These are phyloP conservation scores for Pontederia paniculata DNA, from an alignment of 176 grass and related monocot species.

Conservation along the genomic window DNA sequence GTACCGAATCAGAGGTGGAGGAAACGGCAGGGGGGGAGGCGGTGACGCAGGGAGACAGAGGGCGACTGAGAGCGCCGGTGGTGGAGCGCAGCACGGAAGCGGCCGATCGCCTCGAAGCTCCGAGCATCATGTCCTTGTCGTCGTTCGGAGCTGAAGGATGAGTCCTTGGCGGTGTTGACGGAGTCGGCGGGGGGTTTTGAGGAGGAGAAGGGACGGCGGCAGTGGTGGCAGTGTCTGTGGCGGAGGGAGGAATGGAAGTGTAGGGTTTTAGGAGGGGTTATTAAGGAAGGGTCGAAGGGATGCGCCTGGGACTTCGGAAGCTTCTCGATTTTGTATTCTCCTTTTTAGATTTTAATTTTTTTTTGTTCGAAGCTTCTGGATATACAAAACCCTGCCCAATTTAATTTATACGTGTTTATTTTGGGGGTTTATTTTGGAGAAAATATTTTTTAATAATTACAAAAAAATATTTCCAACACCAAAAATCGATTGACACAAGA, in stretches of 20 bases:
- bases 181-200: background rate
- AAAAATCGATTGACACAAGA: no score
- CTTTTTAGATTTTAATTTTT: no score
- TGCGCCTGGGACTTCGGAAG: background rate
- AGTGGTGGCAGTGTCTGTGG: background rate
- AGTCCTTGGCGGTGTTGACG: no score
- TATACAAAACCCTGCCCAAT: no score
- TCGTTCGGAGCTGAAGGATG: background rate
- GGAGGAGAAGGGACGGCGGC: background rate
- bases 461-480: no score
- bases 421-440: no score
- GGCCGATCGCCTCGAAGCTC: constrained; percentile 68
- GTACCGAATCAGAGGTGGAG: background rate
- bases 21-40: background rate
- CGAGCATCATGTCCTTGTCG: constrained; percentile 41
- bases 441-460: no score
- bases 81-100: constrained; percentile 19
- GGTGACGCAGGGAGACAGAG: constrained; percentile 20
- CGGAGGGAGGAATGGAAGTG: background rate
- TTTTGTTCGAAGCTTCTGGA: no score
- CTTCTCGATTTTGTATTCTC: no score
- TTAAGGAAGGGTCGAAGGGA: background rate
- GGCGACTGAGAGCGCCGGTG: constrained; percentile 22
- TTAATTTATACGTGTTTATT: no score
- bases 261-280: background rate